Conservation (phyloP, 768 basidiomycete genomes). For the Glaciozyma martinii region DNA sequence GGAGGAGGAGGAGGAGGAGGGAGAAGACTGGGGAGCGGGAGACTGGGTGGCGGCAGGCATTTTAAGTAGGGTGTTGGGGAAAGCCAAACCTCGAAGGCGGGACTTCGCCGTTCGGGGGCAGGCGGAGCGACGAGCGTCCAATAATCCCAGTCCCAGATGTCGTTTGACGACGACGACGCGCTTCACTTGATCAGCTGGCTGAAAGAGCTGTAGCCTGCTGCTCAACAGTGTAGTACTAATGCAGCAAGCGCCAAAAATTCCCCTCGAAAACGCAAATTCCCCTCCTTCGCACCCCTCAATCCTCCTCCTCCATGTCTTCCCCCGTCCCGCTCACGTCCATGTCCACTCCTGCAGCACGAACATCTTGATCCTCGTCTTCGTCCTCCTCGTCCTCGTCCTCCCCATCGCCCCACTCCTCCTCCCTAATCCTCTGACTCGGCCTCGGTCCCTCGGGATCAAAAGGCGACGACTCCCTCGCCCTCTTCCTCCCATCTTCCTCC, state of each 20-base stretch:
- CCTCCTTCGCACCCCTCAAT: neutral
- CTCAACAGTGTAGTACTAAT: too few species aligned
- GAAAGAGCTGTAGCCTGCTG: too few species aligned
- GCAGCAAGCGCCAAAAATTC: too few species aligned
- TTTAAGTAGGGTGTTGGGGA: too few species aligned
- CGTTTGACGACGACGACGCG: too few species aligned
- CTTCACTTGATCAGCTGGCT: too few species aligned
- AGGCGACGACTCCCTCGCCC: neutral
- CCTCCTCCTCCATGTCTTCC: neutral
- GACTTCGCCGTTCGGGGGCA: too few species aligned
- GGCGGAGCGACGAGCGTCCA: too few species aligned
- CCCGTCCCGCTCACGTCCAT: neutral
- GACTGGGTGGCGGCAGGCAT: neutral
- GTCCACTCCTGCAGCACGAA: neutral
- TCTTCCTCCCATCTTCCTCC: neutral
- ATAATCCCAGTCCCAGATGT: too few species aligned
- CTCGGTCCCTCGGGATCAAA: constrained; percentile 11
- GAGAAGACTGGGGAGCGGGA: neutral
- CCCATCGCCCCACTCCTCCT: constrained; percentile 9
- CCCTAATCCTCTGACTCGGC: constrained; percentile 22
- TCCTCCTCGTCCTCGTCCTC: neutral
- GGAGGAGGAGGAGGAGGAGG: neutral
- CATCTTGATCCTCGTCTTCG: neutral
- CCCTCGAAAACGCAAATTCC: neutral
- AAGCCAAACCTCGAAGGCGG: too few species aligned